Conservation (phyloP, 2,329 filamentous ascomycete species). For the Xylaria sp. region DNA sequence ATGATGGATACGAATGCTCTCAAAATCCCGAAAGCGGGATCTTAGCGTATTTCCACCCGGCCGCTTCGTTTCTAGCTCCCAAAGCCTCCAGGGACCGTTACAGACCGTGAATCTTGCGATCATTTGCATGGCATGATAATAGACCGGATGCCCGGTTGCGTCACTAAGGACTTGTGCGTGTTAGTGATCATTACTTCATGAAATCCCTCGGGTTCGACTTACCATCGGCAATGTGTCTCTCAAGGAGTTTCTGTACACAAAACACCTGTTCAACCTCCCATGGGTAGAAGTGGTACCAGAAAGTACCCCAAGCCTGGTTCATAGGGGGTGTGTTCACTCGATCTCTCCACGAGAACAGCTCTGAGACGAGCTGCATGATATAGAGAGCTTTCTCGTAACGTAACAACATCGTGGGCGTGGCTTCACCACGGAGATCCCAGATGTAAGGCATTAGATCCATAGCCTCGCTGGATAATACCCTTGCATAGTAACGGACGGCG, state of each 20-base stretch:
- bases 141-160: neutral
- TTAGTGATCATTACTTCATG: constrained; percentile 1
- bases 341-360: constrained; percentile 10
- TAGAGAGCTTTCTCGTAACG: constrained; percentile 26
- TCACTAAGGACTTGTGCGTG: neutral
- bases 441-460: neutral
- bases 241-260: constrained; percentile 9
- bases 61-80: neutral
- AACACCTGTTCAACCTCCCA: constrained; percentile 31
- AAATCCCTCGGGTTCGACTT: neutral
- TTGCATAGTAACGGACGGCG: neutral
- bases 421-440: neutral
- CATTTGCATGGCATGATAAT: neutral
- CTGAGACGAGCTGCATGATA: constrained; percentile 9
- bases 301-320: constrained; percentile 14
- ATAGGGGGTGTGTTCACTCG: neutral
- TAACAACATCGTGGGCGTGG: constrained; percentile 3
- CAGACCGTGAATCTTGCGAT: neutral
- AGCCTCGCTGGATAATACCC: neutral
- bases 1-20: neutral
- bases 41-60: neutral
- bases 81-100: neutral
- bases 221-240: neutral
- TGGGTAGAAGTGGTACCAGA: constrained; percentile 17
- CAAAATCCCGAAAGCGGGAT: neutral